phyloP scores from a whole-genome alignment of 306 rosid genomes.

The Cyamopsis tetragonoloba region DNA sequence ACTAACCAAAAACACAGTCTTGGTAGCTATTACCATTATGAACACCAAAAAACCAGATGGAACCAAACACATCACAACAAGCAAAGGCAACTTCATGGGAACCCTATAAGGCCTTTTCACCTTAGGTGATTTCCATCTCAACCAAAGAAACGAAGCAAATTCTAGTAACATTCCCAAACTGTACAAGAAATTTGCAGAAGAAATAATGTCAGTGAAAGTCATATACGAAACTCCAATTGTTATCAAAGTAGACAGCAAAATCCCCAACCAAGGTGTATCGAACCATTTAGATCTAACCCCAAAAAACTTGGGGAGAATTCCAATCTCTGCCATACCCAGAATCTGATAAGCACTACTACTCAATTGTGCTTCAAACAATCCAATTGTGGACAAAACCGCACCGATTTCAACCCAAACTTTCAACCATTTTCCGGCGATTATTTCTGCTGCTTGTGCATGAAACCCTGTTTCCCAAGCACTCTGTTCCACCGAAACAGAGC shows the following conservation, averaged over 20 bases:
- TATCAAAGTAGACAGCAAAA: constrained; percentile 36
- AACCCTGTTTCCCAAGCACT: constrained; percentile 37
- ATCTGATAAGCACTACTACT: constrained; percentile 62
- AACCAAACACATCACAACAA: constrained; percentile 43
- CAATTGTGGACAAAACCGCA: constrained; percentile 51
- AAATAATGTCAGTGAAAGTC: constrained; percentile 30
- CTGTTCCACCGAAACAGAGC: constrained; percentile 29
- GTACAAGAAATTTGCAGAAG: constrained; percentile 50
- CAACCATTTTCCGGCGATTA: constrained; percentile 56
- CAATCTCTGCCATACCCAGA: constrained; percentile 65
- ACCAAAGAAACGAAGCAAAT: constrained; percentile 51
- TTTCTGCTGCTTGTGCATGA: constrained; percentile 49
- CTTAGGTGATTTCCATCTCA: constrained; percentile 45
- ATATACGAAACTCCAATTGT: constrained; percentile 41
- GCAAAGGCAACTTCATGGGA: constrained; percentile 40
- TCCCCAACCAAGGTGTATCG: constrained; percentile 68
- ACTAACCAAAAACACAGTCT: constrained; percentile 41
- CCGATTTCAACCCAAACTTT: constrained; percentile 50
- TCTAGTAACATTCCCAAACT: constrained; percentile 61
- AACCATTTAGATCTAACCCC: constrained; percentile 37
- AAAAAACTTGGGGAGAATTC: constrained; percentile 42
- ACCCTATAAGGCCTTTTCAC: constrained; percentile 41
- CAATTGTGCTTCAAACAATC: constrained; percentile 60
- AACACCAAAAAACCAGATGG: constrained; percentile 48
- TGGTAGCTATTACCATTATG: constrained; percentile 45